Percentiles rank a stretch among this genome's conserved stretches.
These are phyloP conservation scores for Pseudopediastrum boryanum DNA, from an alignment of 139 green algal species.

Conservation along the genomic window DNA sequence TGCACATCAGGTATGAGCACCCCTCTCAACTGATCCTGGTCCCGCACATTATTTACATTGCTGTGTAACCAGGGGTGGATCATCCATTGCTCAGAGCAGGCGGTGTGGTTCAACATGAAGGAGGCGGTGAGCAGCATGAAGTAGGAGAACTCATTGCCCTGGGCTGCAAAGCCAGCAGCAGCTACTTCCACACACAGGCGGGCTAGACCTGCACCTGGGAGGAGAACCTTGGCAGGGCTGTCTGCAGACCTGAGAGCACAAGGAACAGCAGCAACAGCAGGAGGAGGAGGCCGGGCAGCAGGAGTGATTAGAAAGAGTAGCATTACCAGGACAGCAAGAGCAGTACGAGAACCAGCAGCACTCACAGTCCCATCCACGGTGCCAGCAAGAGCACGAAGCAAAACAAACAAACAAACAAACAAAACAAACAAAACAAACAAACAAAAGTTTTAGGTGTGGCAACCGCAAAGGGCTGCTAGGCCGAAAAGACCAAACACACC, in stretches of 20 bases:
- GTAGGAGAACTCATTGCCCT: constrained; percentile 97
- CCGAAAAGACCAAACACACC: too few species aligned
- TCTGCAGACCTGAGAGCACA: not conserved
- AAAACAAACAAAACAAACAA: too few species aligned
- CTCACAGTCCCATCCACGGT: too few species aligned
- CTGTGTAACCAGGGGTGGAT: constrained; percentile 82
- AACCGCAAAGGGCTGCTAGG: too few species aligned
- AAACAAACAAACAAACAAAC: too few species aligned
- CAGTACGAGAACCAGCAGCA: not conserved
- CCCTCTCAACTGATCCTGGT: constrained; percentile 75
- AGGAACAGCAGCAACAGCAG: not conserved
- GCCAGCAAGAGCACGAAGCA: too few species aligned
- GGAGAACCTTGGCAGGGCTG: constrained; percentile 65
- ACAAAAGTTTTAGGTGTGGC: too few species aligned
- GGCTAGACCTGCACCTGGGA: constrained; percentile 90
- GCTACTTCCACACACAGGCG: constrained; percentile 81
- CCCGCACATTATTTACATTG: constrained; percentile 74
- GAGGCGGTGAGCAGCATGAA: constrained; percentile 93
- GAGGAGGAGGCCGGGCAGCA: not conserved
- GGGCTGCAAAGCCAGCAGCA: constrained; percentile 64
- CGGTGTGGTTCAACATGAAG: constrained; percentile 89
- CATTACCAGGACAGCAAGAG: not conserved
- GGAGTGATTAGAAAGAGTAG: not conserved
- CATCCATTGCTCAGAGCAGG: constrained; percentile 54
- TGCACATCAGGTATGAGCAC: constrained; percentile 78